A percentile compares a stretch with the other conserved stretches of the same genome.
Conservation (phyloP, 345 rosid species). For the Cardiospermum halicacabum region DNA sequence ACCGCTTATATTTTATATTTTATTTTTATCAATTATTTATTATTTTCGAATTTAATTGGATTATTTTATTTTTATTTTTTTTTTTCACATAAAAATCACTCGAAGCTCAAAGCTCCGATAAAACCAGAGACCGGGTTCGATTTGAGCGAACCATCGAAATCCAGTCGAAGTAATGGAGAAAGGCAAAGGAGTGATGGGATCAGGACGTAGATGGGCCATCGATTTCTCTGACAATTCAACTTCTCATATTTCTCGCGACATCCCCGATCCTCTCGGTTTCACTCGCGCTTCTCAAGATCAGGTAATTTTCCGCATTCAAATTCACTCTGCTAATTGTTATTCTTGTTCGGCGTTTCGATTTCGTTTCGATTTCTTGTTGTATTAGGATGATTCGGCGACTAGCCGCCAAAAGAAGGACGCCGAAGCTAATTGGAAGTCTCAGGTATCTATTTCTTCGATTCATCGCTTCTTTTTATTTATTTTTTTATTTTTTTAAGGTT, state of each 20-base stretch:
- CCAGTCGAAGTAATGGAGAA: conserved; percentile 56
- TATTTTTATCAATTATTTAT: no score
- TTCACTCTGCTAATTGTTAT: not conserved
- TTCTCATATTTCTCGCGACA: conserved; percentile 77
- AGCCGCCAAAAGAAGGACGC: conserved; percentile 97
- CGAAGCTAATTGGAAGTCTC: conserved; percentile 94
- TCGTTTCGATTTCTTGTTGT: not conserved
- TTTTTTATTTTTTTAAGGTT: not conserved
- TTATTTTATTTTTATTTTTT: no score
- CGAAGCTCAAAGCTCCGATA: no score
- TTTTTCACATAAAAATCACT: no score
- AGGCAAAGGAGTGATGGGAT: conserved; percentile 93
- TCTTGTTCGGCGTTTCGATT: not conserved
- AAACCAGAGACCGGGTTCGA: not conserved
- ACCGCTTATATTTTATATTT: no score
- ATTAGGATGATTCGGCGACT: conserved; percentile 77
- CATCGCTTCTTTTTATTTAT: conserved; percentile 1
- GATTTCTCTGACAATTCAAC: conserved; percentile 87
- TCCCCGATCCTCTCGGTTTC: conserved; percentile 93
- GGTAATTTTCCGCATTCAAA: conserved; percentile 27
- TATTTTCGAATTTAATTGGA: no score
- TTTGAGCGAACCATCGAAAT: not conserved
- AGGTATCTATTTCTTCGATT: conserved; percentile 43
- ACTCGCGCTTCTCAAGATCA: conserved; percentile 83
- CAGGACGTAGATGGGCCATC: conserved; percentile 96